phyloP scores from a whole-genome alignment of 805 yeast species.

The Blastobotrys attinorum region DNA sequence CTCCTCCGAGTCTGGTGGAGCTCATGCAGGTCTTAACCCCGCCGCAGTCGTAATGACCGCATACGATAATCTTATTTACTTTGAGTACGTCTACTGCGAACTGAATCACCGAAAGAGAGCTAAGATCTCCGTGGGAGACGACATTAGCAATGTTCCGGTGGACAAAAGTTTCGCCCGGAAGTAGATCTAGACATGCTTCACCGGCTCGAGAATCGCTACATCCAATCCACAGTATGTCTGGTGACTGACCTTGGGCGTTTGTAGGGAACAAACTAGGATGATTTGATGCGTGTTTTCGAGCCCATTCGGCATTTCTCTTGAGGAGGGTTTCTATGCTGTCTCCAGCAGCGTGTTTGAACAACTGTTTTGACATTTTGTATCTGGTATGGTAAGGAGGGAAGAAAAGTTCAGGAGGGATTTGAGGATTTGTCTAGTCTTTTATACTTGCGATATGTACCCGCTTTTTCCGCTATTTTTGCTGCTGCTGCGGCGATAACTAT shows the following conservation, averaged over 20 bases:
- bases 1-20: conserved; percentile 55
- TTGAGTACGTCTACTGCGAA: conserved; percentile 80
- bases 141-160: conserved; percentile 86
- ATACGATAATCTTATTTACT: conserved; percentile 71
- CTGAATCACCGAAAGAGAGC: conserved; percentile 72
- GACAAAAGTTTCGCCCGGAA: conserved; percentile 88
- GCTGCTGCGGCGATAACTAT: no score
- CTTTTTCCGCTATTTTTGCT: no score
- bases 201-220: conserved; percentile 90
- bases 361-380: conserved; percentile 4
- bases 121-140: conserved; percentile 55
- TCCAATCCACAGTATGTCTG: conserved; percentile 90
- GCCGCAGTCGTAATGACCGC: conserved; percentile 96
- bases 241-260: conserved; percentile 80
- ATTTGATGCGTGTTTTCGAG: conserved; percentile 35
- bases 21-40: conserved; percentile 78
- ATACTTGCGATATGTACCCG: neutral
- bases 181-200: conserved; percentile 65
- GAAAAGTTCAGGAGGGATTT: neutral
- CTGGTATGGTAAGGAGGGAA: neutral
- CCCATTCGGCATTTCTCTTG: conserved; percentile 38
- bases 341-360: conserved; percentile 28
- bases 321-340: conserved; percentile 31
- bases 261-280: conserved; percentile 52
- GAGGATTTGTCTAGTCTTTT: neutral